phyloP scores from a whole-genome alignment of 805 yeast species.

The Starmerella apicola region DNA sequence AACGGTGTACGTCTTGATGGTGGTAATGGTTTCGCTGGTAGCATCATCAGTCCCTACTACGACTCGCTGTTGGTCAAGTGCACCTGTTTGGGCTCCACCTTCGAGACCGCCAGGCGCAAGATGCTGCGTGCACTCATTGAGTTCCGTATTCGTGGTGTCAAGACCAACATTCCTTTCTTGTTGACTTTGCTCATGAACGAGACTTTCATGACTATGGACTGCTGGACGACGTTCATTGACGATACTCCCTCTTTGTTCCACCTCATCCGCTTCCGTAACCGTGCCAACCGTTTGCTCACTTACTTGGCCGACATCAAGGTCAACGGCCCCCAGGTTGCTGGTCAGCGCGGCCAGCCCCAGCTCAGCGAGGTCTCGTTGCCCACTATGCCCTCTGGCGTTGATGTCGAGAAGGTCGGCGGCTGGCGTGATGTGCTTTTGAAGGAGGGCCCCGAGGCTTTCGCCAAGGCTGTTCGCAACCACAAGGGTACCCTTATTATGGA shows the following conservation, averaged over 20 bases:
- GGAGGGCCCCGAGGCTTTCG: constrained; percentile 82
- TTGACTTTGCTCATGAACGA: constrained; percentile 83
- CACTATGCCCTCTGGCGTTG: constrained; percentile 30
- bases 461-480: constrained; percentile 70
- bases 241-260: constrained; percentile 94
- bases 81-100: constrained; percentile 92
- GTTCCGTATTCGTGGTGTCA: constrained; percentile 97
- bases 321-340: constrained; percentile 90
- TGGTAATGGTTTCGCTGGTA: constrained; percentile 96
- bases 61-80: constrained; percentile 98
- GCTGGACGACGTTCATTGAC: constrained; percentile 98
- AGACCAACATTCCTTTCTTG: constrained; percentile 94
- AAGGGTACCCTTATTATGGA: constrained; percentile 91
- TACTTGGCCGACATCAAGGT: constrained; percentile 90
- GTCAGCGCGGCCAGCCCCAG: constrained; percentile 89
- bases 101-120: constrained; percentile 92
- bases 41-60: constrained; percentile 91
- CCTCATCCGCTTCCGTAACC: constrained; percentile 87
- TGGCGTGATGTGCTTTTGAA: constrained; percentile 83
- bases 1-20: constrained; percentile 98
- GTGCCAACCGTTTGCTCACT: constrained; percentile 86
- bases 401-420: constrained; percentile 61
- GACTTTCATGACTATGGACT: constrained; percentile 69
- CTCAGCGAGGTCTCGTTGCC: constrained; percentile 74
- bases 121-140: constrained; percentile 95